Evolutionary conservation across 768 basidiomycete genomes (phyloP), one percentile per base, ranked within the genome.

Genomic region (Termitomyces sp.): DNA sequence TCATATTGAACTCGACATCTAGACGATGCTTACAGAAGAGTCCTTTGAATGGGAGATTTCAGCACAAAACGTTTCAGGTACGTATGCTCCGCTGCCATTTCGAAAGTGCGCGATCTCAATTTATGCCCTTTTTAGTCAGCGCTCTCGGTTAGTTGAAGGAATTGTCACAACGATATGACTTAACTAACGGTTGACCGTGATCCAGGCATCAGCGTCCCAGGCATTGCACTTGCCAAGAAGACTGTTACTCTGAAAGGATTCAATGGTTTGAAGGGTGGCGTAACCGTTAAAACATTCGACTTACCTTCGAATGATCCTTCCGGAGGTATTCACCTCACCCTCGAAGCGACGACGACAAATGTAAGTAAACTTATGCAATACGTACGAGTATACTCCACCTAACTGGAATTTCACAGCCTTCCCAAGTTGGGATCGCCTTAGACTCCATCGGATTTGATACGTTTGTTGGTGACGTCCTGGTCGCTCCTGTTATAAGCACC

Each of bases 11-110:
- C 50, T 32, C 59, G 11, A 12, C 29, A 16, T 23, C 19, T 58
- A 79, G 82, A 72, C 74, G 21, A 69, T 90, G 56, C 76, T 90
- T 11, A 89, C 83, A 0, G 73, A 83, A 48, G 82, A 84, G 59
- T 79, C 77, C 2, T 90, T 90, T 63, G 79, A 82, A 19, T 90
- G 88, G 89, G 76, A 78, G 16, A 89, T 90, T 58, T 77, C 80
- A 9, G 83, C 81, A 25, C 76, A 84, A 43, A 85, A 88, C 64
- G 63, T 90, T 52, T 83, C 81, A 42, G 82, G 84, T 82, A 58
- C 48, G 76, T 60, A 3, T 49, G 43, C 48, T 11, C 19, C 5
- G 16, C 17, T 41, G 3, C 14, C 45, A 42, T 59, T 31, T 40
- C 19, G 45, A 0, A 17, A 10, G 16, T 17, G 23, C 38, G 19